Percentiles rank a stretch among this genome's conserved stretches.
Evolutionary conservation across 306 rosid species (phyloP).

Genomic region (Pterocarpus santalinus): DNA sequence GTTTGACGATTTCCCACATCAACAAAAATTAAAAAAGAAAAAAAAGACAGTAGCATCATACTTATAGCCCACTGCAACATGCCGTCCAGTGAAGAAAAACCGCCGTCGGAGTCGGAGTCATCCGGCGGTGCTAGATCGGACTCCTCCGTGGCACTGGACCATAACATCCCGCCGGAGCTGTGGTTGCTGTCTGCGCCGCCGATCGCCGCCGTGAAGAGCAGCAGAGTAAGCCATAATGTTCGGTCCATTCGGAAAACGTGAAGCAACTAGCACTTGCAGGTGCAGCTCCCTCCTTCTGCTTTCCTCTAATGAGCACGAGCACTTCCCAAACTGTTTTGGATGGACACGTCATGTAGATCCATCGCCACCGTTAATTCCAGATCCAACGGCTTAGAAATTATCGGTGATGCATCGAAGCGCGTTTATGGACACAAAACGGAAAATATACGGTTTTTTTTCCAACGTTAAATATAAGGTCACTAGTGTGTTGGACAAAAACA

Average conservation of each 20-base stretch:
- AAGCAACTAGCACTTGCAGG: background rate
- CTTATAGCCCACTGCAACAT: slow-evolving; percentile 97
- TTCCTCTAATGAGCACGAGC: background rate
- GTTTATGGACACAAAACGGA: background rate
- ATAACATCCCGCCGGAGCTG: slow-evolving; percentile 43
- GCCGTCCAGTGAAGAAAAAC: slow-evolving; percentile 85
- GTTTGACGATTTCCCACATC: background rate
- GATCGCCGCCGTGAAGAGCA: slow-evolving; percentile 14
- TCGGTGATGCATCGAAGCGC: background rate
- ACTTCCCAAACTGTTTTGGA: background rate
- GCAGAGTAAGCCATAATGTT: slow-evolving; percentile 33
- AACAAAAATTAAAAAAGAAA: background rate
- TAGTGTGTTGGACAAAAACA: too few species aligned
- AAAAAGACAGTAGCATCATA: background rate
- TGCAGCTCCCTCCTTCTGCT: background rate
- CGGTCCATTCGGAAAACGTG: slow-evolving; percentile 43
- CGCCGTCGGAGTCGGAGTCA: slow-evolving; percentile 69
- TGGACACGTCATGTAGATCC: slow-evolving; percentile 28
- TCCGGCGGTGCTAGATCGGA: slow-evolving; percentile 51
- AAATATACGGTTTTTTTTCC: too few species aligned
- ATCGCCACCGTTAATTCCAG: background rate
- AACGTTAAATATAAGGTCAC: too few species aligned
- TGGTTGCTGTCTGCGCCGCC: slow-evolving; percentile 40
- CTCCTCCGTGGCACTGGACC: slow-evolving; percentile 65
- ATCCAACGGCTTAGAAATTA: slow-evolving; percentile 29